Conservation (phyloP, 2,329 filamentous ascomycete species). For the Plenodomus biglobosus region DNA sequence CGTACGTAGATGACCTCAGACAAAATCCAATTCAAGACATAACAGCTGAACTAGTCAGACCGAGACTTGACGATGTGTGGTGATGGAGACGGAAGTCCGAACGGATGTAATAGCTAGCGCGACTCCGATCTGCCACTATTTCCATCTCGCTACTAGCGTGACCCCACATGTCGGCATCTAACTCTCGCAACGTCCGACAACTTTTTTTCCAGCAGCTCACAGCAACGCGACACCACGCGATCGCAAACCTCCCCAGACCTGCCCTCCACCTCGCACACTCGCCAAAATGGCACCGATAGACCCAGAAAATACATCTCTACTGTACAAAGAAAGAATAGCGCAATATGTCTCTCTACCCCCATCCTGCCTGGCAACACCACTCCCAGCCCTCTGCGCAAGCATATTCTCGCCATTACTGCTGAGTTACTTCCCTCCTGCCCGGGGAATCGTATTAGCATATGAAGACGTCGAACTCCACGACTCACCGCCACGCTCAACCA, state of each 20-base stretch:
- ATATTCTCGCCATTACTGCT: constrained; percentile 75
- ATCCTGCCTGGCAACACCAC: constrained; percentile 66
- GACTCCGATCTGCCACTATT: no score
- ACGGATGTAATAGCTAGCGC: no score
- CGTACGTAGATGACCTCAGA: no score
- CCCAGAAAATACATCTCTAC: constrained; percentile 49
- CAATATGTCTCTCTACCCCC: constrained; percentile 77
- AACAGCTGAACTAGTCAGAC: no score
- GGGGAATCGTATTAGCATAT: constrained; percentile 75
- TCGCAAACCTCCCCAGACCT: constrained; percentile 18
- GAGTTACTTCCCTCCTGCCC: constrained; percentile 71
- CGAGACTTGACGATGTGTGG: no score
- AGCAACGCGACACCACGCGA: constrained; percentile 8
- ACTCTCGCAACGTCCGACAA: constrained; percentile 25
- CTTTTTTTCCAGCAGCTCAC: constrained; percentile 30
- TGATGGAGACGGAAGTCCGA: no score
- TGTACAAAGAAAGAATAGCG: constrained; percentile 76
- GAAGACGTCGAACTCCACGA: constrained; percentile 67
- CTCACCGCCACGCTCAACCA: constrained; percentile 50
- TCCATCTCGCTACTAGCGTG: constrained; percentile 7
- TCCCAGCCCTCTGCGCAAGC: constrained; percentile 71
- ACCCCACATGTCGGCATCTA: constrained; percentile 14
- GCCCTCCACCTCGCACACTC: neutral
- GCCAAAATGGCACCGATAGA: constrained; percentile 32
- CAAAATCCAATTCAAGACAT: no score